phyloP scores from a whole-genome alignment of 176 grass and related monocot genomes.

The Paspalum vaginatum region DNA sequence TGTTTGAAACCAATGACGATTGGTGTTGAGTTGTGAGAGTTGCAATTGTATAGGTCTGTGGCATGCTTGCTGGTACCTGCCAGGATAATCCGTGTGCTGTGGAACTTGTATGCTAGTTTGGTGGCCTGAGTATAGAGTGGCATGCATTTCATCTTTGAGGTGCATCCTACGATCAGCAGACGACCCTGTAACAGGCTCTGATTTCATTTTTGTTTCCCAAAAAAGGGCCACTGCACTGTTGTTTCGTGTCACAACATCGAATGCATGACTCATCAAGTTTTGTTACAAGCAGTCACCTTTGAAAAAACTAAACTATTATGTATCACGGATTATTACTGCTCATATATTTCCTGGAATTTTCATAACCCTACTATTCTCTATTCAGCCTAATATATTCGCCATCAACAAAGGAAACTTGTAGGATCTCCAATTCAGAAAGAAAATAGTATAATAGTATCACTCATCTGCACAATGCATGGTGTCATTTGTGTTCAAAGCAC shows the following conservation, averaged over 20 bases:
- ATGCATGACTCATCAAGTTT: neutral
- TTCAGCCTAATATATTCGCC: neutral
- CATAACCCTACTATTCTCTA: no score
- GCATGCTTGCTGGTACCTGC: neutral
- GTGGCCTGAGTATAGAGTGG: no score
- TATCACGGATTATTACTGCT: neutral
- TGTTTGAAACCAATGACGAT: neutral
- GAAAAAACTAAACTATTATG: neutral
- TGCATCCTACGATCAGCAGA: neutral
- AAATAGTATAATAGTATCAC: neutral
- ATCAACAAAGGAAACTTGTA: neutral
- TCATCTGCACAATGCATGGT: neutral
- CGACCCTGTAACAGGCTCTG: neutral
- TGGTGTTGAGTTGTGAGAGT: neutral
- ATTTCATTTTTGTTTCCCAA: neutral
- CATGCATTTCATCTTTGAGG: neutral
- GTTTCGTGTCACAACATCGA: neutral
- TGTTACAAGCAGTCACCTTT: neutral
- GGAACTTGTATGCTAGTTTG: neutral
- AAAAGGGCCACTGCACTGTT: neutral
- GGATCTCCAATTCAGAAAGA: neutral
- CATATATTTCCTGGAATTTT: neutral
- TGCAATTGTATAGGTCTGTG: neutral
- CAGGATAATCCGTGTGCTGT: neutral
- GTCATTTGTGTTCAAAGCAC: neutral